Base-by-base conservation (phyloP, 768 basidiomycete species). In the Lentinula aciculospora region DNA sequence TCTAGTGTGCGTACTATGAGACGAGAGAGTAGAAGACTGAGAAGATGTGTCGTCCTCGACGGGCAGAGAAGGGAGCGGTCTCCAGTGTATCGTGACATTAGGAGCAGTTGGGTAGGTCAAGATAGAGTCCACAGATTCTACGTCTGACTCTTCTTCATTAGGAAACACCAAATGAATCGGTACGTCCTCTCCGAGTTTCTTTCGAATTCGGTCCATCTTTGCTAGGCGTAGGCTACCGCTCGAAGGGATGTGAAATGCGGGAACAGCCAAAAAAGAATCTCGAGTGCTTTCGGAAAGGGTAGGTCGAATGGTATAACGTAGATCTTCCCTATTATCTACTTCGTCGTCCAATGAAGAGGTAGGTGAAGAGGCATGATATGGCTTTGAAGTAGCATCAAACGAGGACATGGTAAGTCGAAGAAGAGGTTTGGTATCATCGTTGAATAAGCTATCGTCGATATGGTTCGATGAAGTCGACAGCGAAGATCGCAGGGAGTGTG, bases 171-270 rank as follows among this genome's bases (percentile, higher is more conserved):
- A 76, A 36, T 81, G 74, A 1, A 78, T 61, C 6, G 87, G 88
- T 21, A 88, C 81, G 27, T 78, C 81, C 19, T 85, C 76, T 0
- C 88, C 88, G 2, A 89, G 76, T 62, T 71, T 83, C 64, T 77
- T 80, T 53, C 81, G 75, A 50, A 89, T 71, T 31, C 81, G 74
- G 49, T 85, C 84, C 76, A 89, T 81, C 68, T 87, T 89, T 62
- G 74, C 71, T 47, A 80, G 76, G 23, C 83, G 76, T 15, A 75
- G 48, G 44, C 68, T 65, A 19, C 68, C 71, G 3, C 75, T 63
- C 6, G 80, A 76, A 1, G 78, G 72, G 37, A 81, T 73, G 23
- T 63, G 17, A 58, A 62, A 63, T 15, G 64, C 55, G 19, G 65
- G 53, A 28, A 62, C 55, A 48, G 58, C 39, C 58, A 53, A 17